A percentile compares a stretch with the other conserved stretches of the same genome.
These are phyloP conservation scores for Thymus quinquecostatus DNA, from an alignment of 257 asterid species.

Conservation along the genomic window DNA sequence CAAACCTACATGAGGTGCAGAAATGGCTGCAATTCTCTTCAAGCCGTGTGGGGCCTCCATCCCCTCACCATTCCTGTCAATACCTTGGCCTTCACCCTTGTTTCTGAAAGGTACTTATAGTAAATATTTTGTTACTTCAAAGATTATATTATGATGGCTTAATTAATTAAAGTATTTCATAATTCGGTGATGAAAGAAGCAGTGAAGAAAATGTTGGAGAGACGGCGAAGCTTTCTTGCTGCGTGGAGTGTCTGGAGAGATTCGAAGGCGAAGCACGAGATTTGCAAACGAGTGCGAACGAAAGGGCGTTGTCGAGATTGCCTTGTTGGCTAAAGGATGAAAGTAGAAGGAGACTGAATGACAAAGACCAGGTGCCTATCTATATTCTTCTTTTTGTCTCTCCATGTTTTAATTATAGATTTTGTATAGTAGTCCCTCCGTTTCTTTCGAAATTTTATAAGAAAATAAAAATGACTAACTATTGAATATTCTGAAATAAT, in stretches of 20 bases:
- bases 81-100: constrained; percentile 63
- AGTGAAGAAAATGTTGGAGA: constrained; percentile 40
- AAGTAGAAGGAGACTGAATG: constrained; percentile 42
- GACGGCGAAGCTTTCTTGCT: constrained; percentile 41
- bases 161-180: too few relatives aligned
- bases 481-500: too few relatives aligned
- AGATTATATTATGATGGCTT: background rate
- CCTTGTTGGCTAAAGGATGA: constrained; percentile 86
- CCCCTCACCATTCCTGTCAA: constrained; percentile 73
- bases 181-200: constrained; percentile 27
- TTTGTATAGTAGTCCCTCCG: too few relatives aligned
- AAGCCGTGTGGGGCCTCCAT: constrained; percentile 71
- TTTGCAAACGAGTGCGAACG: constrained; percentile 28
- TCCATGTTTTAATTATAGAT: background rate
- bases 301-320: constrained; percentile 49
- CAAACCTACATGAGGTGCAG: constrained; percentile 71
- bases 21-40: constrained; percentile 65
- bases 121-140: too few relatives aligned
- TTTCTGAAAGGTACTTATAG: constrained; percentile 43
- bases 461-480: too few relatives aligned
- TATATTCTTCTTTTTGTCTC: background rate
- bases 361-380: constrained; percentile 51
- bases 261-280: constrained; percentile 49
- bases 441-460: too few relatives aligned
- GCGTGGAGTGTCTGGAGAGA: constrained; percentile 51